Percentiles rank a stretch among this genome's conserved stretches.
Evolutionary conservation across 208 protist species (phyloP).

Genomic region (Vickermania spadyakhi): DNA sequence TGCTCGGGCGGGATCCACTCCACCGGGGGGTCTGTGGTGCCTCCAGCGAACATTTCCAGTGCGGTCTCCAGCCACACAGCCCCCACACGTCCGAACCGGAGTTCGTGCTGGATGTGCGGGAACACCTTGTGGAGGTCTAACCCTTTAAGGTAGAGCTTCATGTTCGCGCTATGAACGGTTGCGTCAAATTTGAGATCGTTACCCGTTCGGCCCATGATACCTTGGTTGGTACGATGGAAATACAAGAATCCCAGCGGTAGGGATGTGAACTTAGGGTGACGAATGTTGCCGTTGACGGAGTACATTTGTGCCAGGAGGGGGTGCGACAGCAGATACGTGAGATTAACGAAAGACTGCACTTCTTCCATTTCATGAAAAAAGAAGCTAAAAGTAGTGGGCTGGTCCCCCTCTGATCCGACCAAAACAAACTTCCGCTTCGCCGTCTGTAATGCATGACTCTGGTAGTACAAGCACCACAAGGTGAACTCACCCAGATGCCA

Average conservation of each 20-base stretch:
- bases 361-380: not conserved
- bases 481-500: too few species aligned
- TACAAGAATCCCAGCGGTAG: not conserved
- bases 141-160: not conserved
- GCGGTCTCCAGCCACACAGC: not conserved
- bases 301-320: not conserved
- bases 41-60: not conserved
- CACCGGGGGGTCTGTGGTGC: not conserved
- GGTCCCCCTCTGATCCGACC: not conserved
- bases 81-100: not conserved
- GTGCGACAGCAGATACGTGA: not conserved
- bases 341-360: not conserved
- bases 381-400: not conserved
- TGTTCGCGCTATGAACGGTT: not conserved
- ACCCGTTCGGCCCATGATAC: not conserved
- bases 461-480: too few species aligned
- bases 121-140: not conserved
- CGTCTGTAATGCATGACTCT: too few species aligned
- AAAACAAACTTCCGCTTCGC: not conserved
- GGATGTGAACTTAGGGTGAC: not conserved
- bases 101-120: not conserved
- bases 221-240: not conserved
- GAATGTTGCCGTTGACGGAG: not conserved
- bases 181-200: not conserved
- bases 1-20: not conserved